Conservation (phyloP, 352 stramenopile species). For the Pythium vanterpoolii region DNA sequence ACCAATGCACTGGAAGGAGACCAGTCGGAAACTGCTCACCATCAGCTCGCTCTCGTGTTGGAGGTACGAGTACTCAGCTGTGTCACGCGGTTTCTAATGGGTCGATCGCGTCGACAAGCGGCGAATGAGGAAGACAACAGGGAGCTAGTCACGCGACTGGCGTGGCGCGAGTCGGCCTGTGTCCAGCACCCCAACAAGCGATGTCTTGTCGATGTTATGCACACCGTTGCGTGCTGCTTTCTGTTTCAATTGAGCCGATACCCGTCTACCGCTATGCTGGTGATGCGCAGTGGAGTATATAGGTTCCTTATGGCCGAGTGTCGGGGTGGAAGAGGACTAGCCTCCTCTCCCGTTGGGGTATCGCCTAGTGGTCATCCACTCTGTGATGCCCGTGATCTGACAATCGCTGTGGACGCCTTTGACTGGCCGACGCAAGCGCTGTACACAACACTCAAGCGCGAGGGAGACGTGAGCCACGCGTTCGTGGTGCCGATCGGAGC, state of each 20-base stretch:
- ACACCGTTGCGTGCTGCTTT: constrained; percentile 28
- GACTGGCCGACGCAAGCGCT: constrained; percentile 39
- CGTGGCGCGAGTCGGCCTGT: constrained; percentile 16
- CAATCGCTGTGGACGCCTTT: constrained; percentile 51
- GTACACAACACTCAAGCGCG: constrained; percentile 11
- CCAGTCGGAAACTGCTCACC: background rate
- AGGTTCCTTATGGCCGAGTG: constrained; percentile 39
- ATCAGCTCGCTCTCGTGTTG: constrained; percentile 7
- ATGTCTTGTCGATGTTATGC: constrained; percentile 1
- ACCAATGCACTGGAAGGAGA: constrained; percentile 1
- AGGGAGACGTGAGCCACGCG: constrained; percentile 16
- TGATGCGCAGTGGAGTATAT: constrained; percentile 45
- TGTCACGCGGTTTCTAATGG: constrained; percentile 15
- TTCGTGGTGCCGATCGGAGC: constrained; percentile 45
- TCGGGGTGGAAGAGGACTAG: background rate
- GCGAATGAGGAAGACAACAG: background rate
- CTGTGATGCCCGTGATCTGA: constrained; percentile 34
- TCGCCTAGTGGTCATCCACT: background rate
- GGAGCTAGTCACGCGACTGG: background rate
- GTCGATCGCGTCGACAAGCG: background rate
- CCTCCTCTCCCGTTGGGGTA: background rate
- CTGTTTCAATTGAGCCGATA: constrained; percentile 41
- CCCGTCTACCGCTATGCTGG: constrained; percentile 23
- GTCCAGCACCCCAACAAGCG: background rate
- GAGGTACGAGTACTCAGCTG: constrained; percentile 23